These are phyloP conservation scores for Paraphoma chrysanthemicola DNA, from an alignment of 2,329 filamentous ascomycete genomes.

Conservation along the genomic window DNA sequence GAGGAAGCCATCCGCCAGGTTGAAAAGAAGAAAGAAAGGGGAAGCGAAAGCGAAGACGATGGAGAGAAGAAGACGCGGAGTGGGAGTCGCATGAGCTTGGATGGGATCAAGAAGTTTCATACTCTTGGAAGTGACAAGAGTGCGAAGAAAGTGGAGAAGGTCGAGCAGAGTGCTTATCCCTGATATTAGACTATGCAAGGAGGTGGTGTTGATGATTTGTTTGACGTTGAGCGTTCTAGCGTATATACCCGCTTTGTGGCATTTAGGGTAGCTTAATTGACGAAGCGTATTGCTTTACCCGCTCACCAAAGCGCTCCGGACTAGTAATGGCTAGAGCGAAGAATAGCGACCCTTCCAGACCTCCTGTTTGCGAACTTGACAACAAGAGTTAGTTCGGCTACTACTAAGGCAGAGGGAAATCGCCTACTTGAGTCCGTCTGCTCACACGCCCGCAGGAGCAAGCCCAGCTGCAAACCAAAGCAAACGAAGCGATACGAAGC, in stretches of 20 bases:
- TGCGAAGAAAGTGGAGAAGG: constrained; percentile 12
- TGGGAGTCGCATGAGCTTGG: constrained; percentile 19
- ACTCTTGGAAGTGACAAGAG: constrained; percentile 8
- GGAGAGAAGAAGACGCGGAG: constrained; percentile 18
- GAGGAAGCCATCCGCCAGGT: constrained; percentile 66
- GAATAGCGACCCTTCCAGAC: no score
- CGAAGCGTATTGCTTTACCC: neutral
- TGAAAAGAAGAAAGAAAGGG: constrained; percentile 53
- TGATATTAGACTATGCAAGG: constrained; percentile 7
- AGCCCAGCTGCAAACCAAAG: no score
- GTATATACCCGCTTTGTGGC: constrained; percentile 12
- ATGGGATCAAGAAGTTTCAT: constrained; percentile 16
- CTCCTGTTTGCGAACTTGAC: no score
- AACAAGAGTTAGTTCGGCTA: no score
- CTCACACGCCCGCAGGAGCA: no score
- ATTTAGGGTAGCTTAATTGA: neutral
- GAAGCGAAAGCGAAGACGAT: constrained; percentile 48
- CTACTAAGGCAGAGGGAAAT: no score
- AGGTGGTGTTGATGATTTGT: neutral
- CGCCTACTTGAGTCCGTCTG: no score
- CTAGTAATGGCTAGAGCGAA: neutral
- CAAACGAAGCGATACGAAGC: no score
- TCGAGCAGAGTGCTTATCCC: constrained; percentile 26
- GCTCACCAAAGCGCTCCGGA: neutral
- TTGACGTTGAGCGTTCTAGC: constrained; percentile 25